A percentile compares a stretch with the other conserved stretches of the same genome.
phyloP scores from a whole-genome alignment of 345 rosid species.

The Eutrema yunnanense region DNA sequence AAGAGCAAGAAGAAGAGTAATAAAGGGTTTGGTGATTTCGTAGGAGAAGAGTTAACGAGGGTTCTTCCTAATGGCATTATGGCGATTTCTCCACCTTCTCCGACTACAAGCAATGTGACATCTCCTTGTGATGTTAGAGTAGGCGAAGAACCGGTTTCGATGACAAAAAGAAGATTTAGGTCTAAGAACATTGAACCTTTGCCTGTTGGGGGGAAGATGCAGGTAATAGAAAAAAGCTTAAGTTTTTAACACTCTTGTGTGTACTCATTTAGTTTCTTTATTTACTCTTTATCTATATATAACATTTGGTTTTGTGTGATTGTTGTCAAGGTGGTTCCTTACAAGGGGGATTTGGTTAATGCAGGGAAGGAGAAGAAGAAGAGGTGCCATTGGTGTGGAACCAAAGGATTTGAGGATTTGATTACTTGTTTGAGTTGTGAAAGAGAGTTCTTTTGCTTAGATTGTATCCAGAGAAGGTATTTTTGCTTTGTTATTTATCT shows the following conservation, averaged over 20 bases:
- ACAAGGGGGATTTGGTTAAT: conserved; percentile 45
- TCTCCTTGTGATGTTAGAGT: conserved; percentile 64
- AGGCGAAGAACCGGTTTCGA: conserved; percentile 39
- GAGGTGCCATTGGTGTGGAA: conserved; percentile 89
- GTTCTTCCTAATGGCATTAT: conserved; percentile 87
- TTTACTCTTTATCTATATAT: neutral
- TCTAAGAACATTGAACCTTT: conserved; percentile 83
- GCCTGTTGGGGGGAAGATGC: conserved; percentile 61
- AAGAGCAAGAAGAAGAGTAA: conserved; percentile 32
- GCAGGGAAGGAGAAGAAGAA: conserved; percentile 54
- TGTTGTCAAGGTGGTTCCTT: conserved; percentile 48
- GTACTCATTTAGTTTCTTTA: neutral
- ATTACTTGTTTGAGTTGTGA: conserved; percentile 65
- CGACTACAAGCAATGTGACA: conserved; percentile 38
- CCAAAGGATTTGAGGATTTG: conserved; percentile 44
- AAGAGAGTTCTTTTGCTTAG: conserved; percentile 62
- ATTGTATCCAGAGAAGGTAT: conserved; percentile 66
- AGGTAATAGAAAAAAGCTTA: conserved; percentile 36
- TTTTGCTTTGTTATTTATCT: neutral
- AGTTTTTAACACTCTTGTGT: neutral
- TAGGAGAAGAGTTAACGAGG: conserved; percentile 61
- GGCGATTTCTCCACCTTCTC: conserved; percentile 64
- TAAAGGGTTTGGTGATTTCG: conserved; percentile 25
- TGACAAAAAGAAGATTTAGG: conserved; percentile 55
- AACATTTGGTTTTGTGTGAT: neutral